Conservation (phyloP, 345 rosid species). For the Turritis glabra region DNA sequence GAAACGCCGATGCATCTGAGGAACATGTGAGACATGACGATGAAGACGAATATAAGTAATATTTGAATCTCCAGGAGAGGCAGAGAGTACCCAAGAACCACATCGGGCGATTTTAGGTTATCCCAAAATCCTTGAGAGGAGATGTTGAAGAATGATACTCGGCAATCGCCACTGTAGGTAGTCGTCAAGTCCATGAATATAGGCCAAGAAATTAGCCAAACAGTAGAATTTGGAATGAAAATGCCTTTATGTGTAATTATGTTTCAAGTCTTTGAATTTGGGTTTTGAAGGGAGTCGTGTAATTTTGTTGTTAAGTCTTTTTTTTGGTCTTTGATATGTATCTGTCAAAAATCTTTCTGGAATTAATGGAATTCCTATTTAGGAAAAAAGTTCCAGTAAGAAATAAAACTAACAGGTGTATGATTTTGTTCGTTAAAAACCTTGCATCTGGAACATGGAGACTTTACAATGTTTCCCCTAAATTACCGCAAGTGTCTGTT, state of each 20-base stretch:
- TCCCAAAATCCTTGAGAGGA: constrained; percentile 31
- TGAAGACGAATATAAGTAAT: constrained; percentile 7
- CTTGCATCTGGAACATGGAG: not conserved
- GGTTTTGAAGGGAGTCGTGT: not conserved
- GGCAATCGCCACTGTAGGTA: constrained; percentile 5
- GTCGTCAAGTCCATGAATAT: constrained; percentile 29
- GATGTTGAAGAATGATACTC: not conserved
- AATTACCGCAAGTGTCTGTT: not conserved
- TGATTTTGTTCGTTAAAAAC: not conserved
- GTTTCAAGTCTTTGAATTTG: not conserved
- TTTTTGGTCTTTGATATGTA: not conserved
- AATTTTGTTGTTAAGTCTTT: not conserved
- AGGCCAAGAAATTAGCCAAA: not conserved
- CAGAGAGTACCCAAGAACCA: constrained; percentile 25
- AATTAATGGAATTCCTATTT: not conserved
- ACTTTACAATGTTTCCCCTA: not conserved
- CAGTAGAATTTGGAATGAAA: not conserved
- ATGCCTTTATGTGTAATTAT: not conserved
- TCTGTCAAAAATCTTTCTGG: not conserved
- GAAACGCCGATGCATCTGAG: constrained; percentile 29
- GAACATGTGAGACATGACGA: constrained; percentile 20
- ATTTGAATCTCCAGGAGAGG: constrained; percentile 37
- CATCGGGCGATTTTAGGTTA: not conserved
- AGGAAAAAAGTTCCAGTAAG: not conserved
- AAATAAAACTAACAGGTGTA: not conserved